Base-by-base conservation (phyloP, 176 grass and related monocot genomes). In the Bolboschoenus planiculmis region DNA sequence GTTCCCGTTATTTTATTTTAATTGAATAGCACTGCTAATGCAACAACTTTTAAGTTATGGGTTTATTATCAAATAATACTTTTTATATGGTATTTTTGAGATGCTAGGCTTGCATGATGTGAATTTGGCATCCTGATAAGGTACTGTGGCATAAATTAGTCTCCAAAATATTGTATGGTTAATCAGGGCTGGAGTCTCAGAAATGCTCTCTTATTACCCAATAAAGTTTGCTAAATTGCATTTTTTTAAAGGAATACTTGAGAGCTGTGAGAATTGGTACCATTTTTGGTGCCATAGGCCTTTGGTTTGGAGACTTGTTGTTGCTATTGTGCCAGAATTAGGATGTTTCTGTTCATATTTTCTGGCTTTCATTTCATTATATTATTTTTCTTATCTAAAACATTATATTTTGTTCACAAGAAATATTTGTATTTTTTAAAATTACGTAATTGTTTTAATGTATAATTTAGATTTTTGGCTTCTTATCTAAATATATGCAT, bases 151-250 rank as follows among this genome's bases (percentile, higher is more conserved):
- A 10, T 85, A 11, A 84, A 84, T 43, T 61, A 30, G 29, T 48
- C 72, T 78, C 67, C 37, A 48, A 85, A 79, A 48, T 71, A 2
- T 56, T 78, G 67, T 8, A 27, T 75, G 56, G 33, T 62, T 79
- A 78, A 85, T 85, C 83, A 78, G 79, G 83, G 83, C 83, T 85
- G 83, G 83, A 85, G 37, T 85, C 83, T 85, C 83, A 4, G 72
- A 85, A 85, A 85, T 74, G 83, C 83, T 85, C 72, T 85, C 70
- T 78, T 63, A 73, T 73, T 4, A 44, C 21, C 10, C 40, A 26
- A 14, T 73, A 24, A 37, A 67, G 64, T 39, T 36, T 67, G 64
- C 33, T 67, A 20, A 21, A 59, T 59, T 73, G 66, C 55, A 44
- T 78, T 31, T 68, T 83, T 46, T 5, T 71, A 40, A 85, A 85